Evolutionary conservation across 257 asterid species (phyloP).

Genomic region (Cruciata laevipes): DNA sequence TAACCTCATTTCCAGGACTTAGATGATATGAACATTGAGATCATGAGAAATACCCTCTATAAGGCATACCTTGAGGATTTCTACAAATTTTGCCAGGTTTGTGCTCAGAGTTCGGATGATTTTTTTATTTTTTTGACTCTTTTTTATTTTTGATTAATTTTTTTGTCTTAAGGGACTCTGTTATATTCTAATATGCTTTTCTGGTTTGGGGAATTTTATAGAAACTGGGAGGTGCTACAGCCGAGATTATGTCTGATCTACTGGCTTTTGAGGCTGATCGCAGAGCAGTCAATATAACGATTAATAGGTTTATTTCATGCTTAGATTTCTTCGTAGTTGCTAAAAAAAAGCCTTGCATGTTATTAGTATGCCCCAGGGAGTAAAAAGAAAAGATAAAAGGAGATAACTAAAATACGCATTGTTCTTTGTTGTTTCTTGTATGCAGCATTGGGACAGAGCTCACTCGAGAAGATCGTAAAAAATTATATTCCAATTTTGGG

Average conservation of each 20-base stretch:
- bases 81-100: constrained; percentile 79
- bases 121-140: constrained; percentile 9
- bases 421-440: constrained; percentile 11
- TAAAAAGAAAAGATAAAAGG: background rate
- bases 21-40: constrained; percentile 97
- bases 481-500: constrained; percentile 82
- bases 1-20: constrained; percentile 48
- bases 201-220: constrained; percentile 23
- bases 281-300: constrained; percentile 90
- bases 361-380: background rate
- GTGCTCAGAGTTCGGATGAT: constrained; percentile 5
- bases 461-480: constrained; percentile 88
- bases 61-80: constrained; percentile 96
- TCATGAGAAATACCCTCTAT: constrained; percentile 92
- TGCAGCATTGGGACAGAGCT: constrained; percentile 97
- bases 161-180: background rate
- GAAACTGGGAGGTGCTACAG: constrained; percentile 96
- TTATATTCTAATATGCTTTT: constrained; percentile 11
- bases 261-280: constrained; percentile 92
- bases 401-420: background rate
- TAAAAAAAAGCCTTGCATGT: background rate
- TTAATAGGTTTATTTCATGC: constrained; percentile 50
- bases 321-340: background rate
- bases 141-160: no score
- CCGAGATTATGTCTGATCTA: constrained; percentile 90